phyloP scores from a whole-genome alignment of 352 stramenopile genomes.

The Globisporangium nagaii region DNA sequence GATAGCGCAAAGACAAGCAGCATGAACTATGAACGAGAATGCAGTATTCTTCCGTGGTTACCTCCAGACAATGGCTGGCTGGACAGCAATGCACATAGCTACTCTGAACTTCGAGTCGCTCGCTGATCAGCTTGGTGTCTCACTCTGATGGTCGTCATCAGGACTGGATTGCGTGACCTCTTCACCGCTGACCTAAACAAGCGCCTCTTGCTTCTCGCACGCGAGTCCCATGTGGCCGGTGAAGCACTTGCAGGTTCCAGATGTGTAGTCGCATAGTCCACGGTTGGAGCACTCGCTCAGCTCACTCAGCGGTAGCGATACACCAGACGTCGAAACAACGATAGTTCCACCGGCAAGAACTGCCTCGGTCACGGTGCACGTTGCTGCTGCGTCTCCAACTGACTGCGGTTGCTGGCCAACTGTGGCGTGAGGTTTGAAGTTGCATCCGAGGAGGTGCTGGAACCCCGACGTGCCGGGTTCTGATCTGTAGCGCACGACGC shows the following conservation, averaged over 20 bases:
- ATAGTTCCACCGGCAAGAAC: slow-evolving; percentile 7
- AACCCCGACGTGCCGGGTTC: slow-evolving; percentile 51
- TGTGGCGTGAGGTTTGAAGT: slow-evolving; percentile 25
- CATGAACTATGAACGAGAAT: too few relatives aligned
- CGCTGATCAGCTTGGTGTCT: too few relatives aligned
- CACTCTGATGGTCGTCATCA: too few relatives aligned
- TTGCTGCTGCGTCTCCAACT: neutral
- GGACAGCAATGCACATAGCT: too few relatives aligned
- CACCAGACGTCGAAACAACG: neutral
- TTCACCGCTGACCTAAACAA: slow-evolving; percentile 32
- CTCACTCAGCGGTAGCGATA: slow-evolving; percentile 32
- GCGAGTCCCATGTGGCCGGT: slow-evolving; percentile 70
- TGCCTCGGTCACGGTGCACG: slow-evolving; percentile 38
- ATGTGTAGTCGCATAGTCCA: slow-evolving; percentile 44
- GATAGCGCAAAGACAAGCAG: too few relatives aligned
- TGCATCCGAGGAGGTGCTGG: slow-evolving; percentile 50
- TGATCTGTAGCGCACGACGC: slow-evolving; percentile 38
- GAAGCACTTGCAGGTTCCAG: slow-evolving; percentile 59
- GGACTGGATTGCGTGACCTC: too few relatives aligned
- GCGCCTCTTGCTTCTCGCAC: slow-evolving; percentile 62
- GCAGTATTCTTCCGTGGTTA: too few relatives aligned
- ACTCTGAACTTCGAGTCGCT: too few relatives aligned
- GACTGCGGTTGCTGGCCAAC: slow-evolving; percentile 34
- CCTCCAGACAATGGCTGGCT: too few relatives aligned
- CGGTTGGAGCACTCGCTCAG: slow-evolving; percentile 55